Evolutionary conservation across 768 basidiomycete species (phyloP), one percentile per base, ranked within the genome.

Genomic region (Russula ochroleuca): DNA sequence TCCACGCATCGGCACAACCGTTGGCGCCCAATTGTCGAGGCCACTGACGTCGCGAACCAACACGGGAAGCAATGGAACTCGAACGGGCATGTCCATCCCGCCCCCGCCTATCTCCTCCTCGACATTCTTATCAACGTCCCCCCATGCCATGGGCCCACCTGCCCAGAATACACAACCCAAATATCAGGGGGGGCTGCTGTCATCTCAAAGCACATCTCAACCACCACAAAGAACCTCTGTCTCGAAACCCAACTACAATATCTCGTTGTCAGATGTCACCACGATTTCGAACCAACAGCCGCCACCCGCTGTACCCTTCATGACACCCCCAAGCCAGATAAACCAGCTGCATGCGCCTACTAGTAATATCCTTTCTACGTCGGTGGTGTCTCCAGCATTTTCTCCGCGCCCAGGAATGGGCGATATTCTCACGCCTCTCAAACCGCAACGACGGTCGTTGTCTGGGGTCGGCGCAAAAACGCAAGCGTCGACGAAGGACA

Each of bases 401-500:
- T 60, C 75, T 4, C 71, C 75, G 17, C 70, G 71, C 15, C 69
- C 70, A n/a, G 63, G 74, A 5, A 82, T 83, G 77, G 76, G 80
- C 31, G 76, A 79, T 50, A 72, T 90, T 57, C 74, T 92, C 25
- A 77, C 82, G 5, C 91, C 90, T 3, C 85, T 84, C 19, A 85
- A 80, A 71, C 84, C 85, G 35, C 71, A 81, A 64, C 41, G 41
- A 19, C 78, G 82, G 13, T 75, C 80, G 13, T 81, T 83, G 64
- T 59, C 72, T 45, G 73, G 66, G 70, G 66, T 71, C 21, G 35
- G 67, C 10, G 68, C 77, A 7, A 72, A 78, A 17, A 84, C 84
- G 66, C 80, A 78, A 52, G 68, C 80, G 15, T 80, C 84, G 37
- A 87, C 84, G 37, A 87, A 86, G 68, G 81, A 85, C 67, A 85